phyloP scores from a whole-genome alignment of 2,329 filamentous ascomycete genomes.

The Ophiostoma quercus region DNA sequence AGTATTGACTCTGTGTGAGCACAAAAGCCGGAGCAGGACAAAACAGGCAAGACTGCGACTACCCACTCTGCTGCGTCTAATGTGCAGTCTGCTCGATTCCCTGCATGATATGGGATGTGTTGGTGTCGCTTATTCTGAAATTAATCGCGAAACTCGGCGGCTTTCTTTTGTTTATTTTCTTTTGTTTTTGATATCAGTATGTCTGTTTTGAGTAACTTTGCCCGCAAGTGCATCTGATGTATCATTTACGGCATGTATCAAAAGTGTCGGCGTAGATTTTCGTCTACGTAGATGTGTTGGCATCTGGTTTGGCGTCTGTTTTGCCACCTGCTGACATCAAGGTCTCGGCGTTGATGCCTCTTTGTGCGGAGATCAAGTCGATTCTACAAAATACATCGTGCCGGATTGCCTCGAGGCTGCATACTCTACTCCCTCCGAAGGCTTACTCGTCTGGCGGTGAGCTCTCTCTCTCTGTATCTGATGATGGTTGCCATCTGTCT shows the following conservation, averaged over 20 bases:
- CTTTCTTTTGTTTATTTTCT: background rate
- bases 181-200: background rate
- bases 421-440: background rate
- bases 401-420: conserved; percentile 10
- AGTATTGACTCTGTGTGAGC: background rate
- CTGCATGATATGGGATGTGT: background rate
- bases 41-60: background rate
- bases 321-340: background rate
- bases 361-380: no score
- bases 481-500: background rate
- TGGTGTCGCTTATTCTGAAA: conserved; percentile 7
- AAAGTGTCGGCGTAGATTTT: background rate
- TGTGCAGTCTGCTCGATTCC: background rate
- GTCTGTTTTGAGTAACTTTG: background rate
- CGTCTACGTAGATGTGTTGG: background rate
- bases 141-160: conserved; percentile 9
- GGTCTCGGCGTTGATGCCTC: background rate
- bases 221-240: background rate
- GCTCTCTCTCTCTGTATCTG: background rate
- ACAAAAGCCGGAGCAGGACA: background rate
- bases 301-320: background rate
- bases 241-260: background rate
- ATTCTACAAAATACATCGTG: background rate
- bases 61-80: background rate
- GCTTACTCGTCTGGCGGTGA: background rate